Percentiles rank a stretch among this genome's conserved stretches.
These are phyloP conservation scores for Glebionis coronaria DNA, from an alignment of 129 eudicot genomes.

Conservation along the genomic window DNA sequence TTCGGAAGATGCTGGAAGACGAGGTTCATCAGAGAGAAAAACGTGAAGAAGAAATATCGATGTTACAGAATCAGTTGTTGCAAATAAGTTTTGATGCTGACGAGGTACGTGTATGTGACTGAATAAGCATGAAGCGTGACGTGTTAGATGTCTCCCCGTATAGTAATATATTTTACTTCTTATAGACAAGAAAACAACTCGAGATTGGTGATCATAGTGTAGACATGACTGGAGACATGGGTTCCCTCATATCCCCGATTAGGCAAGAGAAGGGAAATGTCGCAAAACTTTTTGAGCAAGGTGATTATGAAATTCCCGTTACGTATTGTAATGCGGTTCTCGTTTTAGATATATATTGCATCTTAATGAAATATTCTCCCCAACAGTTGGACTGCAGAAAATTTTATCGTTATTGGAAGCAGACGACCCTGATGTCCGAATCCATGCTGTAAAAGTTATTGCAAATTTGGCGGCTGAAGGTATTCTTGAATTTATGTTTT, in stretches of 20 bases:
- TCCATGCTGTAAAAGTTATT: slow-evolving; percentile 94
- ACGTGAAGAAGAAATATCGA: slow-evolving; percentile 75
- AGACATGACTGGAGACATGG: slow-evolving; percentile 37
- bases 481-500: slow-evolving; percentile 27
- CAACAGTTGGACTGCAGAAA: slow-evolving; percentile 83
- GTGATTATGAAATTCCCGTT: slow-evolving; percentile 28
- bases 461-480: slow-evolving; percentile 99
- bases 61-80: slow-evolving; percentile 63
- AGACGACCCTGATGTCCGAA: slow-evolving; percentile 85
- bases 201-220: slow-evolving; percentile 44
- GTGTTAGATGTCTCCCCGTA: slow-evolving; percentile 2
- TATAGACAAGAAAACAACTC: slow-evolving; percentile 78
- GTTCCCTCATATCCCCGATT: slow-evolving; percentile 61
- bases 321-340: not conserved
- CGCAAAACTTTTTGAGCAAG: slow-evolving; percentile 94
- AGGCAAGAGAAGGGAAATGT: slow-evolving; percentile 66
- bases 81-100: slow-evolving; percentile 93
- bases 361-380: slow-evolving; percentile 4
- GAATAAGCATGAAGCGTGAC: slow-evolving; percentile 4
- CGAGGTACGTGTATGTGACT: slow-evolving; percentile 48
- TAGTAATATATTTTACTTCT: slow-evolving; percentile 1
- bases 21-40: slow-evolving; percentile 62
- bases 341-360: not conserved
- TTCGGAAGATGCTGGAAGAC: slow-evolving; percentile 65
- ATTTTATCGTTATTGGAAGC: slow-evolving; percentile 81